Base-by-base conservation (phyloP, 148 eudicot species). In the Persicaria tinctoria region DNA sequence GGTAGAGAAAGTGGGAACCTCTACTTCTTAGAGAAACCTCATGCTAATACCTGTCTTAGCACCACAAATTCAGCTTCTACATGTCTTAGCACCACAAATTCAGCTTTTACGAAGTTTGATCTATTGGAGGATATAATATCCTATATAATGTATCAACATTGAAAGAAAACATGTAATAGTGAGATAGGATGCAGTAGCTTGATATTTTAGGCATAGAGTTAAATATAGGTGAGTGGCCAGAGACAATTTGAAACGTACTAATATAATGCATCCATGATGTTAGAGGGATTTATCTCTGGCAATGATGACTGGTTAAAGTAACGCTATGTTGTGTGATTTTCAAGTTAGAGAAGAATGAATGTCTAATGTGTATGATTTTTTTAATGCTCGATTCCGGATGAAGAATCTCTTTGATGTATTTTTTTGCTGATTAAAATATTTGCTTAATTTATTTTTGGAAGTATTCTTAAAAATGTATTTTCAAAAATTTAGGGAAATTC, bases 401-500 rank as follows among this genome's bases (percentile, higher is more conserved):
- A 9, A 50, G 12, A 2, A 12, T 8, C 46, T 66, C 48, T 57
- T 57, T 66, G 41, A 41, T 32, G 41, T 66, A 41, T 66, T 66
- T 60, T 13, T 47, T 38, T 44, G 17, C 48, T 38, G 47, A 66
- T 17, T 32, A 8, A 8, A 32, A 66, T 66, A 14, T 41, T 8
- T 14, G 38, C 46, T 66, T 66, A 12, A 66, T 66, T 5, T 41
- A 7, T 41, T 5, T 41, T 13, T 14, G 5, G 48, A 66, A 8
- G 17, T 41, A 12, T 41, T 38, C 44, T 41, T 14, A 14, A 27
- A 38, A 13, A 41, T 13, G 13, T 55, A 54, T 74, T 12, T 5
- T 3, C 59, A 74, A 51, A 11, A 47, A 81, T 75, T 80, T 84
- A 89, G 93, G 91, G 88, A 55, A 89, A 89, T 84, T 86, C 91